These are phyloP conservation scores for Lomentospora prolificans DNA, from an alignment of 2,329 filamentous ascomycete species.

Conservation along the genomic window DNA sequence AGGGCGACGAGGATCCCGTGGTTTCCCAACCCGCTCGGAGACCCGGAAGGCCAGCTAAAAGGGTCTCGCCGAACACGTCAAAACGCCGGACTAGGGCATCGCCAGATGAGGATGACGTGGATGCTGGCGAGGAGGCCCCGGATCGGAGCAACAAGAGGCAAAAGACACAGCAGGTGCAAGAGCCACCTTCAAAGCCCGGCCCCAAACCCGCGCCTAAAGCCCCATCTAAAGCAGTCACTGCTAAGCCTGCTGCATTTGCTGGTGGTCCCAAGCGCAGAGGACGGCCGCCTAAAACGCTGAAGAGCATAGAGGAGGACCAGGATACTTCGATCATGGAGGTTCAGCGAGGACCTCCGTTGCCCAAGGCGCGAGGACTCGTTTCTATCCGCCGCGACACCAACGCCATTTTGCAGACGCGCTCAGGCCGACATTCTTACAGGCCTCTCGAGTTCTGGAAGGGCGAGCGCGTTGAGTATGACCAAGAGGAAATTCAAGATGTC, in stretches of 20 bases:
- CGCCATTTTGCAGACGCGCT: slow-evolving; percentile 53
- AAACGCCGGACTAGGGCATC: slow-evolving; percentile 15
- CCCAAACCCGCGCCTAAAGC: slow-evolving; percentile 13
- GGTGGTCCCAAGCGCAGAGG: slow-evolving; percentile 6
- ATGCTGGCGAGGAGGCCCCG: slow-evolving; percentile 12
- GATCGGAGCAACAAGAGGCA: slow-evolving; percentile 9
- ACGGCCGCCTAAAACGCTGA: slow-evolving; percentile 16
- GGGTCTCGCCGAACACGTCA: slow-evolving; percentile 13
- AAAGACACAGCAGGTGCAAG: slow-evolving; percentile 8
- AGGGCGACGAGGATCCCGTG: slow-evolving; percentile 14
- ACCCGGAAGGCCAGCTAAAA: slow-evolving; percentile 16
- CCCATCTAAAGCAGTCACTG: slow-evolving; percentile 15
- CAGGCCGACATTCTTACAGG: slow-evolving; percentile 66
- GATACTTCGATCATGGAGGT: slow-evolving; percentile 39
- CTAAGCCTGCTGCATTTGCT: neutral
- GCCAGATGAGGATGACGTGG: slow-evolving; percentile 1
- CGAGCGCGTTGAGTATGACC: slow-evolving; percentile 64
- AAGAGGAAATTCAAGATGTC: slow-evolving; percentile 42
- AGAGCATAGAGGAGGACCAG: slow-evolving; percentile 24
- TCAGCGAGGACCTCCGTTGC: slow-evolving; percentile 45
- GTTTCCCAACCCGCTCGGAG: slow-evolving; percentile 10
- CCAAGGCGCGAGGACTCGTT: slow-evolving; percentile 43
- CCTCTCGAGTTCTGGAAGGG: slow-evolving; percentile 83
- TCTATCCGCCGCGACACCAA: slow-evolving; percentile 40
- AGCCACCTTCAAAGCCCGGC: slow-evolving; percentile 8